Evolutionary conservation across 1,284 basidiomycete species (phyloP).

Genomic region (Grifola frondosa): DNA sequence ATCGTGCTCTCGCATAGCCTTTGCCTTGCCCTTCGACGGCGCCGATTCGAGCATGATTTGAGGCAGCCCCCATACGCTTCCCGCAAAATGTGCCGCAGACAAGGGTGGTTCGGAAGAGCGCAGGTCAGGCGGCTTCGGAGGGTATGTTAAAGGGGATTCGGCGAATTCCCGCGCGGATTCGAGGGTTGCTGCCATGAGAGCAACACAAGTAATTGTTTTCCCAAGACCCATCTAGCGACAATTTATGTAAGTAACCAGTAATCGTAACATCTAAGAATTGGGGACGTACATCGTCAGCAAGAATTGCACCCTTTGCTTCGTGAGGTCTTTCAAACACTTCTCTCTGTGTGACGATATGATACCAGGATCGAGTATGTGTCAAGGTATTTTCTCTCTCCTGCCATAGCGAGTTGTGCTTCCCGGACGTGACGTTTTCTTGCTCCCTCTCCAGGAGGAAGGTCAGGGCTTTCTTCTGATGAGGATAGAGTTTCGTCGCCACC

Average conservation of each 20-base stretch:
- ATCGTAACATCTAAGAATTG: conserved; percentile 5
- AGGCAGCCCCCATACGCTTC: conserved; percentile 84
- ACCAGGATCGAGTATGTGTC: conserved; percentile 59
- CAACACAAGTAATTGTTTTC: conserved; percentile 93
- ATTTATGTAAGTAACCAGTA: conserved; percentile 10
- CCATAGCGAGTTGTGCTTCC: conserved; percentile 79
- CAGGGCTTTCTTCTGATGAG: conserved; percentile 97
- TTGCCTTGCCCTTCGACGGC: conserved; percentile 60
- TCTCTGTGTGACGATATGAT: conserved; percentile 84
- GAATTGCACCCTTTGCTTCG: conserved; percentile 86
- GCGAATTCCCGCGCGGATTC: conserved; percentile 71
- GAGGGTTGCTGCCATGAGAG: conserved; percentile 87
- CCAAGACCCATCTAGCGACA: conserved; percentile 88
- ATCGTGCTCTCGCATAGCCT: conserved; percentile 61
- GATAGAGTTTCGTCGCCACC: conserved; percentile 88
- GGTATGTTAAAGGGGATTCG: conserved; percentile 47
- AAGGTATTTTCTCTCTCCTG: conserved; percentile 55
- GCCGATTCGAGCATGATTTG: conserved; percentile 28
- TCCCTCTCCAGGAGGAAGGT: conserved; percentile 97
- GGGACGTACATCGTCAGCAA: conserved; percentile 86
- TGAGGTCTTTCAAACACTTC: conserved; percentile 66
- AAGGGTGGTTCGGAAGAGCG: conserved; percentile 39
- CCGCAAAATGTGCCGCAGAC: conserved; percentile 68
- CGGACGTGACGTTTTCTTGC: conserved; percentile 56
- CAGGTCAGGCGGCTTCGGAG: conserved; percentile 41